These are phyloP conservation scores for Schoenoplectus tabernaemontani DNA, from an alignment of 202 grass and related monocot species.

Conservation along the genomic window DNA sequence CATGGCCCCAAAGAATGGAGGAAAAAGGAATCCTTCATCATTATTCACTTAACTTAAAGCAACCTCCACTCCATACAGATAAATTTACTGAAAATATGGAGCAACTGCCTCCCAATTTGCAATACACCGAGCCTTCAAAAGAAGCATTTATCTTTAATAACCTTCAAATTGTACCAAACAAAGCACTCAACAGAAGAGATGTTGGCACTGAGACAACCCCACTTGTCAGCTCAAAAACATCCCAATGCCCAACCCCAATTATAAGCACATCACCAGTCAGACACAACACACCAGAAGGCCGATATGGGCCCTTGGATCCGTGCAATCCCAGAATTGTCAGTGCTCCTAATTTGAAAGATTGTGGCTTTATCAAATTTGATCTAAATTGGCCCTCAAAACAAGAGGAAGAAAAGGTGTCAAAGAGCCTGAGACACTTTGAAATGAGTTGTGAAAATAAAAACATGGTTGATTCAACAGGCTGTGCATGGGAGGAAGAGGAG, in stretches of 20 bases:
- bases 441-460: slow-evolving; percentile 37
- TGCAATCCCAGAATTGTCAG: slow-evolving; percentile 32
- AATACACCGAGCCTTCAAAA: slow-evolving; percentile 38
- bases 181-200: slow-evolving; percentile 40
- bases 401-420: slow-evolving; percentile 92
- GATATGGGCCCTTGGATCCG: slow-evolving; percentile 70
- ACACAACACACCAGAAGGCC: slow-evolving; percentile 75
- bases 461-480: slow-evolving; percentile 26
- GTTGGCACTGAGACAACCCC: slow-evolving; percentile 87
- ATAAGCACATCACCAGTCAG: slow-evolving; percentile 59
- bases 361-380: slow-evolving; percentile 74
- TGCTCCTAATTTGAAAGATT: slow-evolving; percentile 66
- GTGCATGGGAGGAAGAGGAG: slow-evolving; percentile 73
- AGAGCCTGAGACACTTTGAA: slow-evolving; percentile 90
- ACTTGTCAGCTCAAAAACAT: slow-evolving; percentile 55
- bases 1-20: too few species aligned
- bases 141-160: slow-evolving; percentile 72
- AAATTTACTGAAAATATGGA: slow-evolving; percentile 83
- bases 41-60: neutral
- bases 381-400: slow-evolving; percentile 92
- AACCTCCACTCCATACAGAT: slow-evolving; percentile 35
- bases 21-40: neutral
- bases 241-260: slow-evolving; percentile 67
- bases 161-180: slow-evolving; percentile 1
- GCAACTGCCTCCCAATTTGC: slow-evolving; percentile 5